Conservation (phyloP, 2,329 filamentous ascomycete genomes). For the Aureobasidium musti region DNA sequence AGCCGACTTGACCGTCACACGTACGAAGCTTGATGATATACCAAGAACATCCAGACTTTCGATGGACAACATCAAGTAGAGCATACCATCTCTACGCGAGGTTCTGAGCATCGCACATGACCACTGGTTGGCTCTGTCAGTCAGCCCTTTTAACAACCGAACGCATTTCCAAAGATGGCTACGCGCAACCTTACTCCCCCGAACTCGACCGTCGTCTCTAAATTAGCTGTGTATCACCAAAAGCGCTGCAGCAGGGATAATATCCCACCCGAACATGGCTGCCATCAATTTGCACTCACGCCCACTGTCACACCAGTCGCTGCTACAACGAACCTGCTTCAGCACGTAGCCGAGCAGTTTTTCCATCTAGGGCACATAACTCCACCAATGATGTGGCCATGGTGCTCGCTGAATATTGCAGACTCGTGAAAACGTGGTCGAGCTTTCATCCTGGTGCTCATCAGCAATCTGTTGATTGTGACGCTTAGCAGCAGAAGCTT, state of each 20-base stretch:
- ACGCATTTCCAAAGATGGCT: slow-evolving; percentile 15
- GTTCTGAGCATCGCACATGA: slow-evolving; percentile 1
- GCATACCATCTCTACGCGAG: background rate
- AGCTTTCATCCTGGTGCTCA: slow-evolving; percentile 32
- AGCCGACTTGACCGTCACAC: too few relatives aligned
- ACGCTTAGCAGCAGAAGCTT: slow-evolving; percentile 64
- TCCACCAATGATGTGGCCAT: slow-evolving; percentile 96
- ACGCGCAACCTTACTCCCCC: slow-evolving; percentile 5
- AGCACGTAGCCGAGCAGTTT: slow-evolving; percentile 45
- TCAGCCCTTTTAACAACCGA: slow-evolving; percentile 14
- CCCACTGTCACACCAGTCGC: slow-evolving; percentile 13
- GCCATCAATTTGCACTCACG: slow-evolving; percentile 1
- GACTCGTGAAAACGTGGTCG: slow-evolving; percentile 47
- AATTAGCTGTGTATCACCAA: slow-evolving; percentile 21
- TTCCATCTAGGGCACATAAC: slow-evolving; percentile 89
- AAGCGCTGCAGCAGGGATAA: slow-evolving; percentile 12
- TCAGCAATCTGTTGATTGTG: slow-evolving; percentile 58
- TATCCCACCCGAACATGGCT: slow-evolving; percentile 1
- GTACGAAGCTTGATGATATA: background rate
- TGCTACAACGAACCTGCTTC: slow-evolving; percentile 10
- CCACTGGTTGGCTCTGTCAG: background rate
- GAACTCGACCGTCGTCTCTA: slow-evolving; percentile 1
- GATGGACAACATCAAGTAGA: background rate
- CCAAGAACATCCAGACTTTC: background rate
- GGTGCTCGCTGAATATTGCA: slow-evolving; percentile 89